Conservation (phyloP, 2,329 filamentous ascomycete genomes). For the Biscogniauxia marginata region DNA sequence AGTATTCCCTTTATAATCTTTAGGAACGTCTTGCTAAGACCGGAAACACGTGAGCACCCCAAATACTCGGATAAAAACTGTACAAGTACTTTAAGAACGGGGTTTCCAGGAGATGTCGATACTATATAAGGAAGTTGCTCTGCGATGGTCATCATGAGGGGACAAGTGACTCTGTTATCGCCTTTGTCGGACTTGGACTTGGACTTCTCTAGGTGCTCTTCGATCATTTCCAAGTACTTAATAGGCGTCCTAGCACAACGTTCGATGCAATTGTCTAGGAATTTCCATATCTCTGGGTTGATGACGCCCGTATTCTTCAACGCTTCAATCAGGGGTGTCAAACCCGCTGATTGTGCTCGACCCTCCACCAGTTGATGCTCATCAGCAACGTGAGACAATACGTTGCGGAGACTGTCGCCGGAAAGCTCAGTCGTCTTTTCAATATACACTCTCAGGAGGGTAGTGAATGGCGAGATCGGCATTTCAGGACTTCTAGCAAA, state of each 20-base stretch:
- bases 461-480: conserved; percentile 68
- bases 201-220: conserved; percentile 35
- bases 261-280: conserved; percentile 79
- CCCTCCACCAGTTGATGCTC: conserved; percentile 66
- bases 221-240: conserved; percentile 74
- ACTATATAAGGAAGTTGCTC: conserved; percentile 77
- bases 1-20: conserved; percentile 45
- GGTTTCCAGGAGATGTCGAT: conserved; percentile 44
- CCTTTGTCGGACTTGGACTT: conserved; percentile 26
- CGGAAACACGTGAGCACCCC: conserved; percentile 49
- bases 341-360: conserved; percentile 38
- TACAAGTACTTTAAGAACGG: conserved; percentile 47
- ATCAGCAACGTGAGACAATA: conserved; percentile 59
- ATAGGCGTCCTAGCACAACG: conserved; percentile 74
- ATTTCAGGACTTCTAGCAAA: conserved; percentile 71
- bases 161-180: conserved; percentile 46
- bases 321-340: conserved; percentile 47
- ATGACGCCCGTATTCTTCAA: conserved; percentile 34
- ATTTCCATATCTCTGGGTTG: conserved; percentile 54
- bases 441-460: conserved; percentile 60
- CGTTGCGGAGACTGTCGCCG: conserved; percentile 49
- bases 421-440: conserved; percentile 48
- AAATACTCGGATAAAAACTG: conserved; percentile 60
- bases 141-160: conserved; percentile 65
- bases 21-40: conserved; percentile 48